phyloP scores from a whole-genome alignment of 768 basidiomycete species.

The Suillus placidus region DNA sequence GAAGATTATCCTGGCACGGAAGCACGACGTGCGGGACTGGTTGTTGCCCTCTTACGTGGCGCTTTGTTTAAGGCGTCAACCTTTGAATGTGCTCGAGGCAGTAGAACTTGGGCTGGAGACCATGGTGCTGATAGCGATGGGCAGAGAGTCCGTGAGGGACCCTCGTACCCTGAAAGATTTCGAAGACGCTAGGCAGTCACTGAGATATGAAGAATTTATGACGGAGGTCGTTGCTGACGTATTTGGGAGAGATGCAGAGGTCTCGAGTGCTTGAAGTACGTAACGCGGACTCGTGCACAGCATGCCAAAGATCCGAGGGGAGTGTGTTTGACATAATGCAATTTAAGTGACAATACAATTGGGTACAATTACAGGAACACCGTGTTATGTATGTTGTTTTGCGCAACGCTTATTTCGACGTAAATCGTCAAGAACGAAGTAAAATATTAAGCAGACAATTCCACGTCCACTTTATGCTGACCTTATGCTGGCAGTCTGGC shows the following conservation, averaged over 20 bases:
- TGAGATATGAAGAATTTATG: slow-evolving; percentile 8
- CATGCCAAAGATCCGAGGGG: not conserved
- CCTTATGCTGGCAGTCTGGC: slow-evolving; percentile 8
- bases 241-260: not conserved
- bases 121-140: slow-evolving; percentile 26
- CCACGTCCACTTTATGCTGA: not conserved
- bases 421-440: not conserved
- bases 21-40: slow-evolving; percentile 43
- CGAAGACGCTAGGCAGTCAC: not conserved
- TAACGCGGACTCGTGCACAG: not conserved
- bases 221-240: slow-evolving; percentile 4
- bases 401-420: not conserved
- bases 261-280: not conserved
- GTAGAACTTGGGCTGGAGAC: slow-evolving; percentile 37
- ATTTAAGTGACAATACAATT: not conserved
- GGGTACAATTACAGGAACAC: slow-evolving; percentile 4
- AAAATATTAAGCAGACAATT: not conserved
- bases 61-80: slow-evolving; percentile 36
- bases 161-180: slow-evolving; percentile 6
- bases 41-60: slow-evolving; percentile 40
- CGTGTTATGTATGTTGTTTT: slow-evolving; percentile 1
- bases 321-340: slow-evolving; percentile 1
- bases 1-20: slow-evolving; percentile 41
- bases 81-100: slow-evolving; percentile 38
- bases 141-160: slow-evolving; percentile 23